A percentile compares a stretch with the other conserved stretches of the same genome.
Evolutionary conservation across 1,139 yeast species (phyloP).

Genomic region (Debaryomyces robertsiae): DNA sequence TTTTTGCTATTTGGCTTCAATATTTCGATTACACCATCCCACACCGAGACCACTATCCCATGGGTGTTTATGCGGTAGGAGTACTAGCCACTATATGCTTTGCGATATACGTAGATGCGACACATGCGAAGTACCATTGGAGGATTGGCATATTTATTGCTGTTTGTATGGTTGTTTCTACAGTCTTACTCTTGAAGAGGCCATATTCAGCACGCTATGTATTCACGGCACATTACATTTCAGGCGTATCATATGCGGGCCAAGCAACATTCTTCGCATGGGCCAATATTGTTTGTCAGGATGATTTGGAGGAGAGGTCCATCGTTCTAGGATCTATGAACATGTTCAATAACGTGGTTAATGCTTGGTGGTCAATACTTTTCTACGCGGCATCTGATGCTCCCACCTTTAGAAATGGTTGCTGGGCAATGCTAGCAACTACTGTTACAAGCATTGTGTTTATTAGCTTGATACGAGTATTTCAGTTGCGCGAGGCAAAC

Average conservation of each 20-base stretch:
- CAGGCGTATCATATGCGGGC: slow-evolving; percentile 58
- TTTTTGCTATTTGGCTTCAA: slow-evolving; percentile 55
- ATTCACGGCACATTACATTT: slow-evolving; percentile 56
- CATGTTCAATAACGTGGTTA: slow-evolving; percentile 62
- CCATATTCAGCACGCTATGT: slow-evolving; percentile 41
- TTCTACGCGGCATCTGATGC: slow-evolving; percentile 54
- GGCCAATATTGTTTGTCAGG: slow-evolving; percentile 58
- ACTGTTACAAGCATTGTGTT: slow-evolving; percentile 30
- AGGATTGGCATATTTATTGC: slow-evolving; percentile 50
- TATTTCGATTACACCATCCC: slow-evolving; percentile 45
- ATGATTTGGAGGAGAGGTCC: slow-evolving; percentile 59
- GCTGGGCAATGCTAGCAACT: slow-evolving; percentile 60
- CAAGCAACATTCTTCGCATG: slow-evolving; percentile 62
- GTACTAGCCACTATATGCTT: slow-evolving; percentile 46
- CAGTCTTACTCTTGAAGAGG: slow-evolving; percentile 41
- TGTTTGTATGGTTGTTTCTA: slow-evolving; percentile 39
- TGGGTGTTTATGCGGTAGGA: slow-evolving; percentile 60
- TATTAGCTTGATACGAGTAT: slow-evolving; percentile 25
- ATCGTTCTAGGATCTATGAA: slow-evolving; percentile 63
- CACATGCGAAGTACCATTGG: slow-evolving; percentile 55
- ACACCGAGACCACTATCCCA: slow-evolving; percentile 56
- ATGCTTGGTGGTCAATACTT: slow-evolving; percentile 64
- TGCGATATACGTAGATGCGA: slow-evolving; percentile 50
- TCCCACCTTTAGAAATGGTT: slow-evolving; percentile 53
- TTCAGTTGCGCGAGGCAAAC: slow-evolving; percentile 40